Conservation (phyloP, 768 basidiomycete species). For the Terana coerulea region DNA sequence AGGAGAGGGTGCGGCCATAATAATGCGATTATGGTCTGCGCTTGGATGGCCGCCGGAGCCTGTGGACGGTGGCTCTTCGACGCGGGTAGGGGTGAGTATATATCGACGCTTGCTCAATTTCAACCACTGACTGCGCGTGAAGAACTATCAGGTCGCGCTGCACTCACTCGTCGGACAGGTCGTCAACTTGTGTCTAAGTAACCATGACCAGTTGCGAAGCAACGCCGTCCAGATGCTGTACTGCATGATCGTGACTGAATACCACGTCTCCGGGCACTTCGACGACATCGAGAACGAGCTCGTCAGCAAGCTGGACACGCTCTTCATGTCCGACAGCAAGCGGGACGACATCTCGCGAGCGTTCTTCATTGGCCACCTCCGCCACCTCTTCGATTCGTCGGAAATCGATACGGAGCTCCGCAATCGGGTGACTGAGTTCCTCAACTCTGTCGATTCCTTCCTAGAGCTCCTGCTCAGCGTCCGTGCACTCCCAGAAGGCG, state of each 20-base stretch:
- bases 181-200: constrained; percentile 89
- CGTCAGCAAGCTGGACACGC: constrained; percentile 82
- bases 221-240: constrained; percentile 91
- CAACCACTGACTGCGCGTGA: constrained; percentile 13
- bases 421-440: constrained; percentile 72
- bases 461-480: constrained; percentile 86
- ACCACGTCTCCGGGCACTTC: constrained; percentile 80
- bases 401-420: constrained; percentile 78
- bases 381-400: constrained; percentile 83
- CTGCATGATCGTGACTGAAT: constrained; percentile 94
- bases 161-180: constrained; percentile 85
- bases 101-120: not conserved
- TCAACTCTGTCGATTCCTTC: constrained; percentile 90
- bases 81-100: constrained; percentile 63
- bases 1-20: constrained; percentile 81
- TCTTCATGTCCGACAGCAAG: constrained; percentile 93
- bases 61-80: constrained; percentile 47
- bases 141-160: constrained; percentile 85
- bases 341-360: constrained; percentile 88
- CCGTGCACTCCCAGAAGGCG: constrained; percentile 84
- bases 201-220: constrained; percentile 88
- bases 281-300: constrained; percentile 89
- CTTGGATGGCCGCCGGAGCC: constrained; percentile 72
- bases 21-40: constrained; percentile 81
- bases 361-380: constrained; percentile 89